A percentile compares a stretch with the other conserved stretches of the same genome.
Evolutionary conservation across 1,284 basidiomycete genomes (phyloP).

Genomic region (Kwoniella shivajii): DNA sequence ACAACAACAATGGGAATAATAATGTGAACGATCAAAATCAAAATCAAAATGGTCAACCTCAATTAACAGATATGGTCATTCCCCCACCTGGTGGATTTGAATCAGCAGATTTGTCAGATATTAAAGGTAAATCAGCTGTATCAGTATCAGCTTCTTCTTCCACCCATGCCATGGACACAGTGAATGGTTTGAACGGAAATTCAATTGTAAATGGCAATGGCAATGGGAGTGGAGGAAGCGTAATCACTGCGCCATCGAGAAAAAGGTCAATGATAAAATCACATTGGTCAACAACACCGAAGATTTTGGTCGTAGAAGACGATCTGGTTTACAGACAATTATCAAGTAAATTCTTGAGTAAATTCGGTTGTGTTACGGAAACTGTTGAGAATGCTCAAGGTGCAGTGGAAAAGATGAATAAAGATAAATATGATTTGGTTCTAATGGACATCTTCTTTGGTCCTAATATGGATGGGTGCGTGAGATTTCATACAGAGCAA

Average conservation of each 20-base stretch:
- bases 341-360: conserved; percentile 89
- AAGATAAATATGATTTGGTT: conserved; percentile 89
- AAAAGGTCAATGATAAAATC: conserved; percentile 62
- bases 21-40: too few species aligned
- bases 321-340: conserved; percentile 87
- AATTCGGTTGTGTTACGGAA: conserved; percentile 93
- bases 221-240: not conserved
- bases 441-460: conserved; percentile 71
- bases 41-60: too few species aligned
- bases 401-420: conserved; percentile 94
- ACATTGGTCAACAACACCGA: conserved; percentile 81
- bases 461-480: conserved; percentile 52
- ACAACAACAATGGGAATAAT: too few species aligned
- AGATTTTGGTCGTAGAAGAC: conserved; percentile 91
- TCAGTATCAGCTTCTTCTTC: conserved; percentile 3
- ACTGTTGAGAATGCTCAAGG: conserved; percentile 90
- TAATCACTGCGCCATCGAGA: not conserved
- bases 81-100: conserved; percentile 9
- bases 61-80: not conserved
- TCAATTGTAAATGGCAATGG: not conserved
- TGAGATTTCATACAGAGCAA: not conserved
- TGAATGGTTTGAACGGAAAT: not conserved
- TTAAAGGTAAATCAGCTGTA: conserved; percentile 9
- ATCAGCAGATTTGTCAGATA: conserved; percentile 1
- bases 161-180: not conserved